phyloP scores from a whole-genome alignment of 2,329 filamentous ascomycete genomes.

The Microdochium paspali region DNA sequence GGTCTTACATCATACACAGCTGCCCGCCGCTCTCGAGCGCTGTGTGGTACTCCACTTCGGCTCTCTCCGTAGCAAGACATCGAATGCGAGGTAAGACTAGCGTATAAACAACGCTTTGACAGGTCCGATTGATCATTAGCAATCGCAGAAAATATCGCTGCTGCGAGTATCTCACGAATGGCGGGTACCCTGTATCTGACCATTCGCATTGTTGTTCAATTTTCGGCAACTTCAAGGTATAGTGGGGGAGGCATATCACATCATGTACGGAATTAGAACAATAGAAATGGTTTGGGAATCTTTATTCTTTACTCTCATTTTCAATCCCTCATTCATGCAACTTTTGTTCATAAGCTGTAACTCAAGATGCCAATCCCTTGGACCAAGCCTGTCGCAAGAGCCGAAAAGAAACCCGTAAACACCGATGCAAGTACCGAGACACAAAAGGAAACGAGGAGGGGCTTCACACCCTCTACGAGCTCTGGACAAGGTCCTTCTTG shows the following conservation, averaged over 20 bases:
- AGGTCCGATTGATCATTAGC: no score
- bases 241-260: not conserved
- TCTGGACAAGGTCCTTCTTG: conserved; percentile 83
- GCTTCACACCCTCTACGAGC: conserved; percentile 23
- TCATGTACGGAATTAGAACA: not conserved
- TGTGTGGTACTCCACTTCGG: no score
- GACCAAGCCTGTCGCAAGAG: conserved; percentile 20
- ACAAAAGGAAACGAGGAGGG: conserved; percentile 28
- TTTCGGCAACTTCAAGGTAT: no score
- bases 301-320: conserved; percentile 3
- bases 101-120: no score
- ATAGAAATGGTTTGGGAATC: not conserved
- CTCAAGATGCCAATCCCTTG: conserved; percentile 20
- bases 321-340: conserved; percentile 13
- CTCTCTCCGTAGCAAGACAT: no score
- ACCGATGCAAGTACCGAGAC: conserved; percentile 42
- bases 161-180: no score
- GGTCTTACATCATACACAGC: not conserved
- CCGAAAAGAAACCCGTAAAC: conserved; percentile 38
- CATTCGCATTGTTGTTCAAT: no score
- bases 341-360: conserved; percentile 21
- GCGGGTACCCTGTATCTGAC: no score
- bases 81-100: no score
- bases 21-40: no score
- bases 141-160: no score